Conservation (phyloP, 2,329 filamentous ascomycete species). For the Colletotrichum euphorbiae region DNA sequence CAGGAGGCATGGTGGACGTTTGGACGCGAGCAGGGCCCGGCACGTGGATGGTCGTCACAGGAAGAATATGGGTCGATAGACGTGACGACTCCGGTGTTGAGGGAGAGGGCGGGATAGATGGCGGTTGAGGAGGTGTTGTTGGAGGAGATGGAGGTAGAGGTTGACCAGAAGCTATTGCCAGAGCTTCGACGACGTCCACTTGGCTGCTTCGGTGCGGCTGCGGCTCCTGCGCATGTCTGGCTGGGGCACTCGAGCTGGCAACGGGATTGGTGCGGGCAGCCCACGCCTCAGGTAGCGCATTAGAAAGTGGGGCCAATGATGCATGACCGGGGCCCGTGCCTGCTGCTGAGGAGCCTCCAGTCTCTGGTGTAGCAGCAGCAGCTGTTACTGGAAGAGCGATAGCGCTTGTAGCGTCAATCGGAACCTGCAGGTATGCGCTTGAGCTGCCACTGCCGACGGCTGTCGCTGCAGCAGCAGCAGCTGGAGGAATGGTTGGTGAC, state of each 20-base stretch:
- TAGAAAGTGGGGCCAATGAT: slow-evolving; percentile 37
- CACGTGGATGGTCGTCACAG: slow-evolving; percentile 32
- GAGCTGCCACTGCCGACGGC: slow-evolving; percentile 37
- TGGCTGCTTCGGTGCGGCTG: slow-evolving; percentile 38
- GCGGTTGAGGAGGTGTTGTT: slow-evolving; percentile 49
- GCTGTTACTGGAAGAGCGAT: slow-evolving; percentile 44
- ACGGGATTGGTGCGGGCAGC: slow-evolving; percentile 23
- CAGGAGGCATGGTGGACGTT: slow-evolving; percentile 65
- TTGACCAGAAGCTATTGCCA: slow-evolving; percentile 53
- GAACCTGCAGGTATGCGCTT: slow-evolving; percentile 44
- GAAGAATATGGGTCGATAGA: slow-evolving; percentile 43
- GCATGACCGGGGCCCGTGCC: slow-evolving; percentile 37
- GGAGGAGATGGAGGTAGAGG: slow-evolving; percentile 57
- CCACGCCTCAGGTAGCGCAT: slow-evolving; percentile 30
- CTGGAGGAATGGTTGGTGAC: slow-evolving; percentile 36
- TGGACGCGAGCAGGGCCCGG: slow-evolving; percentile 42
- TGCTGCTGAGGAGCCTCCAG: slow-evolving; percentile 29
- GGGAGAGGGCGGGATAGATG: slow-evolving; percentile 47
- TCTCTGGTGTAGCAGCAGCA: slow-evolving; percentile 44
- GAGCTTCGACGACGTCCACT: slow-evolving; percentile 45
- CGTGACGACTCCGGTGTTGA: slow-evolving; percentile 46
- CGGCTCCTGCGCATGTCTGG: slow-evolving; percentile 33
- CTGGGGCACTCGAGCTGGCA: slow-evolving; percentile 30
- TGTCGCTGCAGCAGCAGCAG: slow-evolving; percentile 23
- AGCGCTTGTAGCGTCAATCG: slow-evolving; percentile 29